Evolutionary conservation across 139 green algal species (phyloP), one percentile per base, ranked within the genome.

Genomic region (Edaphochlamys debaryana): DNA sequence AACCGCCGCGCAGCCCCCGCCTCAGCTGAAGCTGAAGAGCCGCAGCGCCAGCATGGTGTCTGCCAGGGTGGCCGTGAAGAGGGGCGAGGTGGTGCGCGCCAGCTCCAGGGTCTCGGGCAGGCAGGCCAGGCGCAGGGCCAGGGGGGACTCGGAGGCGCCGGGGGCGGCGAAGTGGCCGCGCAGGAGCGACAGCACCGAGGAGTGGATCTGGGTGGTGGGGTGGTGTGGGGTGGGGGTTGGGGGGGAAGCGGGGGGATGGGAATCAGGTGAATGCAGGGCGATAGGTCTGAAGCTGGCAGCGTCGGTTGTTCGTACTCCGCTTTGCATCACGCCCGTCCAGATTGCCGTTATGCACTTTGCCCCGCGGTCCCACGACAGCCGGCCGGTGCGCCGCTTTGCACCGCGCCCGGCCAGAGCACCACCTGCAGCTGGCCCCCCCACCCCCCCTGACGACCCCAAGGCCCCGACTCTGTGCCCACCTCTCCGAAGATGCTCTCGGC

Each of bases 11-110:
- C n/a, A n/a, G n/a, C n/a, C n/a, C n/a, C n/a, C n/a, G n/a, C n/a
- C n/a, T n/a, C n/a, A 93, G 32, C 68, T 82, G 71, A 88, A 89
- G 70, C 87, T 92, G 74, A 93, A 92, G 0, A 92, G 41, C 8
- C 90, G 73, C 72, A 94, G 76, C 40, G 85, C 82, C 42, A 88
- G 40, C 82, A 94, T 85, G 72, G 87, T 41, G 20, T 90, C 79
- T 36, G 80, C 84, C 79, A 92, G 54, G 0, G 88, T 88, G n/a
- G 82, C 38, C 2, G 79, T 85, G 32, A 91, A 82, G 64, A 91
- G 71, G 0, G 88, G 54, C 34, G 88, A 78, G 41, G 80, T 88
- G 37, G 69, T 72, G 13, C 70, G 37, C 19, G 67, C 69, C 42
- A 79, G 64, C 40, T 92, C 84, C 63, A 92, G 73, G 19, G 42